A percentile compares a stretch with the other conserved stretches of the same genome.
Evolutionary conservation across 2,329 filamentous ascomycete genomes (phyloP).

Genomic region (Magnaporthiopsis rhizophila): DNA sequence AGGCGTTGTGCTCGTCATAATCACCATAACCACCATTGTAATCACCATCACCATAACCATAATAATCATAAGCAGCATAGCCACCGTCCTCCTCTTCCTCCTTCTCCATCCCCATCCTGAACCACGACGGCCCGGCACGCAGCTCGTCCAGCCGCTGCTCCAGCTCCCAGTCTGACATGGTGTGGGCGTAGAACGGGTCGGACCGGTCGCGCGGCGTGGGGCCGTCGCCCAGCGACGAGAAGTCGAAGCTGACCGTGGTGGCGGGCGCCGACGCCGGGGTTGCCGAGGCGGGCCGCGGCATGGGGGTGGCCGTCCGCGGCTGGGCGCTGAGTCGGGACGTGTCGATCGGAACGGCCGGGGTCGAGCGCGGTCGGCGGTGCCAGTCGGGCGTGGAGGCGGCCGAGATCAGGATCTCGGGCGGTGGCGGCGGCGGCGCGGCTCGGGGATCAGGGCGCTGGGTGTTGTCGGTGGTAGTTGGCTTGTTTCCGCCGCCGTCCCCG

Average conservation of each 20-base stretch:
- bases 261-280: slow-evolving; percentile 1
- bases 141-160: slow-evolving; percentile 5
- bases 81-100: background rate
- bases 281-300: background rate
- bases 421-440: background rate
- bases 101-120: background rate
- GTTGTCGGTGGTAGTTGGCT: too few species aligned
- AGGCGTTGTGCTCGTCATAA: background rate
- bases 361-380: background rate
- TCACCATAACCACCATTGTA: background rate
- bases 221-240: slow-evolving; percentile 2
- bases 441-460: background rate
- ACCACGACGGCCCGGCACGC: background rate
- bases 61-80: too few species aligned
- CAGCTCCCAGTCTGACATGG: slow-evolving; percentile 2
- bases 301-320: background rate
- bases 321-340: background rate
- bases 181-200: slow-evolving; percentile 7
- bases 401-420: background rate
- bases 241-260: background rate
- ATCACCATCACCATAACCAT: background rate
- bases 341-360: background rate
- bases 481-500: background rate
- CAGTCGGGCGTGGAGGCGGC: background rate
- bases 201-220: slow-evolving; percentile 3